phyloP scores from a whole-genome alignment of 768 basidiomycete species.

The Hysterangium stoloniferum region DNA sequence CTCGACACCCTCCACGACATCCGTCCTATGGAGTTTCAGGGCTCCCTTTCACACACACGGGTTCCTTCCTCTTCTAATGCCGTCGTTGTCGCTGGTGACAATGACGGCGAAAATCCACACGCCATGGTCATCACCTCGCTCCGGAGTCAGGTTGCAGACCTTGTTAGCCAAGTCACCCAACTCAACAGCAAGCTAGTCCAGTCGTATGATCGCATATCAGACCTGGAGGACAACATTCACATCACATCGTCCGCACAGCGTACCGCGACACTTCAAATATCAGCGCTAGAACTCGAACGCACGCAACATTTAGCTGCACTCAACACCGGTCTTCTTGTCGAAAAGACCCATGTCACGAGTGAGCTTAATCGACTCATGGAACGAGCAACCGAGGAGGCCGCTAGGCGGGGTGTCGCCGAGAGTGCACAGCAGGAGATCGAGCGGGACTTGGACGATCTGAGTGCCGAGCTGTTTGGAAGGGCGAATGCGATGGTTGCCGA shows the following conservation, averaged over 20 bases:
- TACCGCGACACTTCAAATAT: slow-evolving; percentile 54
- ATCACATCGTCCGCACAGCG: slow-evolving; percentile 52
- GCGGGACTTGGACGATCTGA: slow-evolving; percentile 90
- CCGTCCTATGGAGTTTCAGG: background rate
- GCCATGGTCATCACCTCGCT: slow-evolving; percentile 76
- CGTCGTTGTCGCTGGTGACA: background rate
- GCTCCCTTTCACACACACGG: background rate
- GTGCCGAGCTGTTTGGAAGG: slow-evolving; percentile 81
- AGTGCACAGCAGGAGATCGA: slow-evolving; percentile 77
- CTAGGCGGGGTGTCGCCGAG: slow-evolving; percentile 85
- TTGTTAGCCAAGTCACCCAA: slow-evolving; percentile 83
- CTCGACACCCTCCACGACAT: slow-evolving; percentile 6
- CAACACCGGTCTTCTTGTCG: slow-evolving; percentile 87
- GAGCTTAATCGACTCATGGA: slow-evolving; percentile 94
- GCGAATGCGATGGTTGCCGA: slow-evolving; percentile 98
- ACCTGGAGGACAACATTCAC: slow-evolving; percentile 87
- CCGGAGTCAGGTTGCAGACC: slow-evolving; percentile 73
- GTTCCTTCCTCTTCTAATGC: too few species aligned
- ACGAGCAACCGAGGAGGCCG: slow-evolving; percentile 90
- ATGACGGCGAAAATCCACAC: slow-evolving; percentile 54
- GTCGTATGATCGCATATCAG: slow-evolving; percentile 86
- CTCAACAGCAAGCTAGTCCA: slow-evolving; percentile 90
- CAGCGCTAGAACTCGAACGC: slow-evolving; percentile 77
- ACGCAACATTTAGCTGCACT: slow-evolving; percentile 83
- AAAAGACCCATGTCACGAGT: slow-evolving; percentile 80